These are phyloP conservation scores for Boletus rubropictus DNA, from an alignment of 768 basidiomycete genomes.

Conservation along the genomic window DNA sequence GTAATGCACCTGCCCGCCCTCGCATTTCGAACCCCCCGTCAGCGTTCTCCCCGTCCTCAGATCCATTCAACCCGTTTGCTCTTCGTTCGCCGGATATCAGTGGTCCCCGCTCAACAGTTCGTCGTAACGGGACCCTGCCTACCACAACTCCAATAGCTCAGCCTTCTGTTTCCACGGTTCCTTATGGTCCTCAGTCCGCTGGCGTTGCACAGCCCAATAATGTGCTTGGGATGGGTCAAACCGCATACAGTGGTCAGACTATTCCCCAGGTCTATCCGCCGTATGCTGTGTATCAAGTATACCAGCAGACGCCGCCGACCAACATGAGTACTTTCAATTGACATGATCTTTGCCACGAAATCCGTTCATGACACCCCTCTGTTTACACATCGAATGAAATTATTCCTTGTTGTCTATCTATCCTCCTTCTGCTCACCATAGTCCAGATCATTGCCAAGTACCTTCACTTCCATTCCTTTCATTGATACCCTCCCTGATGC, in stretches of 20 bases:
- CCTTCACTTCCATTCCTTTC: slow-evolving; percentile 22
- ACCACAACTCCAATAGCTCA: slow-evolving; percentile 31
- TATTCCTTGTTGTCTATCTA: slow-evolving; percentile 33
- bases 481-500: slow-evolving; percentile 26
- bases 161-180: slow-evolving; percentile 31
- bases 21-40: slow-evolving; percentile 39
- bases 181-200: slow-evolving; percentile 60
- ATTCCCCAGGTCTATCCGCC: slow-evolving; percentile 67
- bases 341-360: slow-evolving; percentile 31
- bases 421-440: slow-evolving; percentile 20
- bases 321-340: slow-evolving; percentile 72
- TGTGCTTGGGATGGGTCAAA: slow-evolving; percentile 60
- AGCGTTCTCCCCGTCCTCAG: slow-evolving; percentile 46
- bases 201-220: slow-evolving; percentile 50
- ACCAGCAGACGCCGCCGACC: slow-evolving; percentile 71
- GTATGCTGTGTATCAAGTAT: slow-evolving; percentile 75
- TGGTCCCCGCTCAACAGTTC: slow-evolving; percentile 46
- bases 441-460: slow-evolving; percentile 24
- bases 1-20: slow-evolving; percentile 40
- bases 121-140: slow-evolving; percentile 37
- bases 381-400: slow-evolving; percentile 27
- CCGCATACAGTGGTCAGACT: slow-evolving; percentile 57
- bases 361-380: slow-evolving; percentile 39
- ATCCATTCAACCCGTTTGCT: slow-evolving; percentile 56
- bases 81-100: slow-evolving; percentile 44